Base-by-base conservation (phyloP, 176 grass and related monocot species). In the Chloris gayana region DNA sequence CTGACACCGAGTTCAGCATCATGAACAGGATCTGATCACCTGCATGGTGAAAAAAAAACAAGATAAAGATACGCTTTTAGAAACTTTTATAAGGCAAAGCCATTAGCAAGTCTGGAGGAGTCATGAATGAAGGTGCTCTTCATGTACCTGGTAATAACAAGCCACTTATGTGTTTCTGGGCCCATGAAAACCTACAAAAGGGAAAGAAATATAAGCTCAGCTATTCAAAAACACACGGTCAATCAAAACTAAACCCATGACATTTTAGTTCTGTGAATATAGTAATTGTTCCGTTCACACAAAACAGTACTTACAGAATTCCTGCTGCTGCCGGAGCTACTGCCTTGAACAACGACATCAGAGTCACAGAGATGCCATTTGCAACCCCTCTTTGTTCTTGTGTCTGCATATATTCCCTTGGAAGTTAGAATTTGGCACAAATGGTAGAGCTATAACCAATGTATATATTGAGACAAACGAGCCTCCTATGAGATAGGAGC, bases 321-420 rank as follows among this genome's bases (percentile, higher is more conserved):
- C 92, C 92, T 70, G 86, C 88, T 71, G 51, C 80, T 67, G 88
- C 92, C 82, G 92, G 92, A 75, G 88, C 92, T 46, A 84, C 30
- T 54, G 88, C 67, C 86, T 88, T 91, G 34, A 88, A 94, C 45
- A 94, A 61, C 21, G 92, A 94, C 83, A 91, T 86, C 50, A 90
- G 75, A 71, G 86, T 88, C 37, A 94, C 88, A n/a, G 92, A 91
- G 10, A 91, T 89, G 12, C 92, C 92, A 82, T 91, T 94, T 67
- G 92, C 92, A 60, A 88, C 83, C 14, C 88, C 88, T 81, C 92
- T 88, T 78, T 91, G 88, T 64, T 91, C 79, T 70, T 94, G 92
- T 49, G 62, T 56, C 92, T 94, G 67, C 62, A 51, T 64, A 76
- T 47, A 44, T 74, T 67, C 45, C 45, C 32, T 69, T 30, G 69